A percentile compares a stretch with the other conserved stretches of the same genome.
phyloP scores from a whole-genome alignment of 2,329 filamentous ascomycete species.

The Aspergillus ochraceoroseus region DNA sequence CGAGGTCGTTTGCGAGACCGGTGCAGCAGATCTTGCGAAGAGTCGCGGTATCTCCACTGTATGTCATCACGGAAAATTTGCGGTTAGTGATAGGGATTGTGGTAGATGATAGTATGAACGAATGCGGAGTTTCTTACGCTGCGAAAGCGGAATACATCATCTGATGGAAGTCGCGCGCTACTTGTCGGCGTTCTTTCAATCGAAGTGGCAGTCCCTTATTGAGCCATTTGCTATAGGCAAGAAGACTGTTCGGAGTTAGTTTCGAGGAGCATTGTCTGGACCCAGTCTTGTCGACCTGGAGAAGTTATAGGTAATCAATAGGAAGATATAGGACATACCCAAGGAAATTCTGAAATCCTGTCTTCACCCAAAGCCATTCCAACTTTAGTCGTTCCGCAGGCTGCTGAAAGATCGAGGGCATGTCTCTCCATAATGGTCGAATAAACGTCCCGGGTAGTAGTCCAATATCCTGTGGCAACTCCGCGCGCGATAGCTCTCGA shows the following conservation, averaged over 20 bases:
- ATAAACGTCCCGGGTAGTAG: conserved; percentile 44
- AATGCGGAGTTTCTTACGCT: conserved; percentile 30
- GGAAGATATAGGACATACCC: conserved; percentile 26
- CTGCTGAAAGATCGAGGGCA: conserved; percentile 40
- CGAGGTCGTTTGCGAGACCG: conserved; percentile 36
- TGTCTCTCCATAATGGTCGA: conserved; percentile 36
- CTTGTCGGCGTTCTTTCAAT: conserved; percentile 33
- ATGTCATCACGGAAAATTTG: conserved; percentile 19
- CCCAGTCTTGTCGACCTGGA: too few relatives aligned
- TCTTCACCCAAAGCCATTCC: conserved; percentile 41
- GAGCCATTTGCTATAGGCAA: conserved; percentile 33
- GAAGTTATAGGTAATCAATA: too few relatives aligned
- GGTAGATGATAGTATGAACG: background rate
- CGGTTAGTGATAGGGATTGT: background rate
- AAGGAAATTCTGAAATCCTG: conserved; percentile 31
- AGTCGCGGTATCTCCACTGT: conserved; percentile 34
- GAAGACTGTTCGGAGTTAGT: conserved; percentile 25
- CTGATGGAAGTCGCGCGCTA: conserved; percentile 42
- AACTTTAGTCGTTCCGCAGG: conserved; percentile 35
- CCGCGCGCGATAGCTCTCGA: conserved; percentile 29
- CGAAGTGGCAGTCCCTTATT: conserved; percentile 34
- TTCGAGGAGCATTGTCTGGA: background rate
- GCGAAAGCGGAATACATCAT: conserved; percentile 48
- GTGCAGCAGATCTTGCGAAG: conserved; percentile 38
- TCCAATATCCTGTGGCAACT: conserved; percentile 45